Evolutionary conservation across 2,329 filamentous ascomycete genomes (phyloP), one percentile per base, ranked within the genome.

Genomic region (Fusarium chaquense): DNA sequence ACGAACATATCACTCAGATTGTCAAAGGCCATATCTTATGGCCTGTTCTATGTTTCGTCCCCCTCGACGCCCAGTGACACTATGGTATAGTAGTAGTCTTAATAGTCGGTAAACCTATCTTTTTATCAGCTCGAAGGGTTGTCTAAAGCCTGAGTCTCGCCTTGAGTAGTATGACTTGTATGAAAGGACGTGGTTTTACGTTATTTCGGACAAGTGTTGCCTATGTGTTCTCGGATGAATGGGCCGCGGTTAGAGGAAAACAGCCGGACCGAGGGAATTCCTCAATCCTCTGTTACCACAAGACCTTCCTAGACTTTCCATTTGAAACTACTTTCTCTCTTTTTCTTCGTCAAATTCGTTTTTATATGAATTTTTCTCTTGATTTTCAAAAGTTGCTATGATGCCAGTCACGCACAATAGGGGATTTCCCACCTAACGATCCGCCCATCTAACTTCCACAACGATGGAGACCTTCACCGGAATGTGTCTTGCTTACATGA

Each of bases 121-220:
- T 32, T 3, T 44, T 28, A 6, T 13, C 13, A 46, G 4, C 20
- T 8, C n/a, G 0, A 15, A 20, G 15, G 7, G 7, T 0, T 8
- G n/a, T 32, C 4, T 2, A 9, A 6, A 4, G 6, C 15, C 26
- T 32, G 3, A 1, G 4, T 3, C 5, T 18, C 2, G 8, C 2
- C 9, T 26, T 16, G 5, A 26, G 22, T 18, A 18, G 8, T 10
- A 20, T 2, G 15, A 9, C 20, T 4, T 22, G 10, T 13, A 4
- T 8, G 6, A 3, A 8, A 1, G 2, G 9, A 1, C 4, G 4
- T 16, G 6, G 9, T 40, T 40, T 4, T 30, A 4, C 20, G 6
- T 12, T 51, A 4, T 11, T 40, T 20, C 33, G 47, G 47, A 9
- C 16, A 3, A 51, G 12, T 20, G 24, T 28, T 12, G 24, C 3